Evolutionary conservation across 495 filamentous ascomycete species (phyloP), one percentile per base, ranked within the genome.

Genomic region (Talaromyces wortmannii): DNA sequence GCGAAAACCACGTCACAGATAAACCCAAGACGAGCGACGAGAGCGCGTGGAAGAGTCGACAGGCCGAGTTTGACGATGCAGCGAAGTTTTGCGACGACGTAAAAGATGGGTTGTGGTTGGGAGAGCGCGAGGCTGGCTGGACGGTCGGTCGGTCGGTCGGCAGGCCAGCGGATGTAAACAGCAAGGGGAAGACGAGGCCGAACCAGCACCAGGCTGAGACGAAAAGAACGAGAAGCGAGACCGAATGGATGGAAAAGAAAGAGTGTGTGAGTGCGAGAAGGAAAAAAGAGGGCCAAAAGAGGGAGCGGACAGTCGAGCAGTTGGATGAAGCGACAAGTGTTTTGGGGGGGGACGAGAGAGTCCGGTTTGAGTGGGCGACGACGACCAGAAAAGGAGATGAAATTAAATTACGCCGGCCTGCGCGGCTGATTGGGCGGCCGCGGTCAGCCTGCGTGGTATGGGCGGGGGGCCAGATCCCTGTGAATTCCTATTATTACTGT

Each of bases 141-240:
- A 2, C 5, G 36, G 8, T 40, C 36, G 36, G 36, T 40, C 36
- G 36, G 36, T 40, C 36, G 36, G 36, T 5, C 2, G 36, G 36
- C 13, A 40, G 13, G 36, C 36, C 36, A 40, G 36, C 36, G 8
- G 36, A 5, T 13, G 36, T 40, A 40, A 2, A 60, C 55, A 55
- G 50, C 32, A 53, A 56, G 49, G 58, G 53, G 58, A 54, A 2
- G 36, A 40, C 36, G 36, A 57, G 57, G 11, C 44, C 43, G 50
- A 53, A 55, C 54, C 67, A 70, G 69, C 69, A 62, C 69, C 67
- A 67, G 72, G 74, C 69, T 68, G 67, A 59, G 54, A 46, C 59
- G 58, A 60, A 61, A 52, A 58, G 56, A 65, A 63, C 57, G 59
- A 55, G 64, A 51, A 52, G 57, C 45, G 58, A 23, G 23, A 23